phyloP scores from a whole-genome alignment of 1,284 basidiomycete genomes.

The Ceratobasidium sp. region DNA sequence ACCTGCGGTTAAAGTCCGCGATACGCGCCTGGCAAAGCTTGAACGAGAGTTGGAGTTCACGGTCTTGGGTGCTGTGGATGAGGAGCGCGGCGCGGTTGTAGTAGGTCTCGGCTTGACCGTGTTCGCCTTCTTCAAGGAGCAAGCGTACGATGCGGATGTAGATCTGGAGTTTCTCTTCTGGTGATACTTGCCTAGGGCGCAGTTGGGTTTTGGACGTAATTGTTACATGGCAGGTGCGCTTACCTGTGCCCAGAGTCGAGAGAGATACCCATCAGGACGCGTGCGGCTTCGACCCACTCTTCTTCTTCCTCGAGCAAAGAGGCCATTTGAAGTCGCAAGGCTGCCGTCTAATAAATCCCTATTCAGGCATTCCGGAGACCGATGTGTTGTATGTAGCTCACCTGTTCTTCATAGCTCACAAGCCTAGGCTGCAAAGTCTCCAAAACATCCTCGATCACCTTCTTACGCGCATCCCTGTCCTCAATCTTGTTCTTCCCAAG shows the following conservation, averaged over 20 bases:
- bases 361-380: constrained; percentile 8
- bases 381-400: constrained; percentile 58
- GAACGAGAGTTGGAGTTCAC: constrained; percentile 81
- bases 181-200: constrained; percentile 70
- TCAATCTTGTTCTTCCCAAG: constrained; percentile 69
- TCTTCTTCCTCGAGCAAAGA: constrained; percentile 90
- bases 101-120: constrained; percentile 93
- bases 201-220: constrained; percentile 20
- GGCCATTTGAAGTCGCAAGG: constrained; percentile 86
- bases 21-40: constrained; percentile 94
- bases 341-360: constrained; percentile 71
- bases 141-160: constrained; percentile 96
- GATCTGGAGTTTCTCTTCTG: constrained; percentile 88
- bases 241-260: constrained; percentile 92
- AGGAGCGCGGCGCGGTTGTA: constrained; percentile 96
- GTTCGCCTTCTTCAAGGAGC: constrained; percentile 95
- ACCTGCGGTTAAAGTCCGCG: constrained; percentile 90
- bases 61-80: constrained; percentile 80
- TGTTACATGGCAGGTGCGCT: constrained; percentile 50
- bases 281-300: constrained; percentile 93
- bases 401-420: constrained; percentile 95
- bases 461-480: constrained; percentile 69
- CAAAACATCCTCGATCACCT: constrained; percentile 78
- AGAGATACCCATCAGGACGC: constrained; percentile 89
- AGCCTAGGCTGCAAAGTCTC: constrained; percentile 78